These are phyloP conservation scores for Hamamelis virginiana DNA, from an alignment of 164 flowering plant species.

Conservation along the genomic window DNA sequence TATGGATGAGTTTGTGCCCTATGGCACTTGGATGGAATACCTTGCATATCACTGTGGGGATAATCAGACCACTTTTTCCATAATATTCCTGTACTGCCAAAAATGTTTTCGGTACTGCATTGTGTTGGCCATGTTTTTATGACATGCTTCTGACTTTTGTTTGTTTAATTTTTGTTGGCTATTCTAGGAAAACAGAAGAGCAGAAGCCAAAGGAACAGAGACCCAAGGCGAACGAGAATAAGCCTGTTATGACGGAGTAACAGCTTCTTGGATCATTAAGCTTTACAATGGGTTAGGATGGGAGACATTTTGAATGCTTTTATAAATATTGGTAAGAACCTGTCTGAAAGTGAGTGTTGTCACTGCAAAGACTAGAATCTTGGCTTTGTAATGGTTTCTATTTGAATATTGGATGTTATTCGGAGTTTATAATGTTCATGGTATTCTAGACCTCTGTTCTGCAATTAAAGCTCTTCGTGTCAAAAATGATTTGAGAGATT, in stretches of 20 bases:
- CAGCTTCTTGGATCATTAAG: not conserved
- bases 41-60: too few relatives aligned
- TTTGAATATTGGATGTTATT: not conserved
- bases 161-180: conserved; percentile 4
- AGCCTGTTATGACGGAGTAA: conserved; percentile 85
- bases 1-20: too few relatives aligned
- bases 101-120: not conserved
- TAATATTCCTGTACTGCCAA: too few relatives aligned
- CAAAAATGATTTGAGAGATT: too few relatives aligned
- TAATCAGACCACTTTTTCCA: too few relatives aligned
- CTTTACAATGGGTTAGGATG: conserved; percentile 6
- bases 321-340: not conserved
- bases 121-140: not conserved
- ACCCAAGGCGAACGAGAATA: conserved; percentile 86
- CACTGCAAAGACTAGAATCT: not conserved
- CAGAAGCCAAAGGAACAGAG: conserved; percentile 93
- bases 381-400: conserved; percentile 6
- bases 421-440: not conserved
- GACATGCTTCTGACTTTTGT: not conserved
- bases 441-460: not conserved
- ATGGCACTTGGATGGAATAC: too few relatives aligned
- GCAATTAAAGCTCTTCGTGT: not conserved
- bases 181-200: conserved; percentile 76
- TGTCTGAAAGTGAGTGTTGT: not conserved
- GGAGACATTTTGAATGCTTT: not conserved